phyloP scores from a whole-genome alignment of 352 stramenopile species.

The Lagenidium sp. region DNA sequence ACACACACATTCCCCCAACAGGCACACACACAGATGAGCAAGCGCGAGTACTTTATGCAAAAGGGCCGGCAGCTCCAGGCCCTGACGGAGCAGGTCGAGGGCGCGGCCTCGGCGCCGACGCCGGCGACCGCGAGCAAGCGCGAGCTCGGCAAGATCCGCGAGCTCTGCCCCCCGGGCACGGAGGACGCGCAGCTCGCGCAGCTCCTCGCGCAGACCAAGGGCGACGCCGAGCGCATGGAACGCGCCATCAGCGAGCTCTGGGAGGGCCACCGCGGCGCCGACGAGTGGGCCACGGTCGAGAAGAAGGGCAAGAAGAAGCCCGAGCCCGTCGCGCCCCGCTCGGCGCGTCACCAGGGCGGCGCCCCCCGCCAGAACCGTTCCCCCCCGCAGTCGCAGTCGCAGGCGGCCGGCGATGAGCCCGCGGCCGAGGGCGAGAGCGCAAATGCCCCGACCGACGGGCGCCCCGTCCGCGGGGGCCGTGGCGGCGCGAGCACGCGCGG shows the following conservation, averaged over 20 bases:
- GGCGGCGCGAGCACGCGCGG: constrained; percentile 21
- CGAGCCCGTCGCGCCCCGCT: neutral
- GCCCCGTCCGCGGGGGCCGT: neutral
- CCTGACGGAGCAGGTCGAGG: constrained; percentile 34
- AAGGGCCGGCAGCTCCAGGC: constrained; percentile 79
- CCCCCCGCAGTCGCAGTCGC: neutral
- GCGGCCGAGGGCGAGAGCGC: constrained; percentile 2
- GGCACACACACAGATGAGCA: constrained; percentile 62
- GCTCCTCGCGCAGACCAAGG: constrained; percentile 64
- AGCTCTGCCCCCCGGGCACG: constrained; percentile 74
- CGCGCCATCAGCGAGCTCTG: constrained; percentile 76
- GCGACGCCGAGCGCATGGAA: constrained; percentile 61
- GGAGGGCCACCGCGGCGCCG: constrained; percentile 64
- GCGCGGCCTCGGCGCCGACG: constrained; percentile 17
- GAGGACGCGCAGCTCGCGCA: constrained; percentile 61
- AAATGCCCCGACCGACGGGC: neutral
- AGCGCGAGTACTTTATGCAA: constrained; percentile 77
- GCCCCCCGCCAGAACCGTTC: too few species aligned
- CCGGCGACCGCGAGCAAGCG: constrained; percentile 26
- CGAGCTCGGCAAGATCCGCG: constrained; percentile 72
- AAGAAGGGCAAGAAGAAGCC: constrained; percentile 78
- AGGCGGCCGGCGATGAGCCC: neutral
- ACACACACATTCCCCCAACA: constrained; percentile 17
- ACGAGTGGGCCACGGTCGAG: constrained; percentile 69
- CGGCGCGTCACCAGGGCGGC: too few species aligned